Conservation (phyloP, 129 eudicot species). For the carrot (Daucus carota) region DNA sequence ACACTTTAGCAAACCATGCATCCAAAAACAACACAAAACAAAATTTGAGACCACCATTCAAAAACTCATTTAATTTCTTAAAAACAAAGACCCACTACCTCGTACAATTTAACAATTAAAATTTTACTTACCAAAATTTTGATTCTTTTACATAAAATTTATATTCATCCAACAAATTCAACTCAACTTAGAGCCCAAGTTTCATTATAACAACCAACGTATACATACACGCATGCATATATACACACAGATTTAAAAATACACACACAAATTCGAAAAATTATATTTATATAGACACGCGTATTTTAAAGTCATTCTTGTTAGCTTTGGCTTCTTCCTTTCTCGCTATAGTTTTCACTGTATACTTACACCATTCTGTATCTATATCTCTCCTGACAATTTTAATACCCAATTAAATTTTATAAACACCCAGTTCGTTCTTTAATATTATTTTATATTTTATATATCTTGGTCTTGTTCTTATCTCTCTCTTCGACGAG, state of each 20-base stretch:
- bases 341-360: too few relatives aligned
- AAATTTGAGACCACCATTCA: neutral
- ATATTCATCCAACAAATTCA: neutral
- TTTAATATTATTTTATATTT: neutral
- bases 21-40: too few relatives aligned
- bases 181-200: neutral
- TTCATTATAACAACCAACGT: neutral
- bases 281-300: neutral
- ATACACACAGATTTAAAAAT: too few relatives aligned
- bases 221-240: neutral
- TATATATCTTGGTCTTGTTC: neutral
- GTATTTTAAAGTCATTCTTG: too few relatives aligned
- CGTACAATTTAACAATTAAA: neutral
- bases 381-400: neutral
- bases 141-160: too few relatives aligned
- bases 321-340: too few relatives aligned
- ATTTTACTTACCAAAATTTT: neutral
- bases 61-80: too few relatives aligned
- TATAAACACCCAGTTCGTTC: neutral
- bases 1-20: too few relatives aligned
- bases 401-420: neutral
- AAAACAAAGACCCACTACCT: neutral
- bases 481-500: conserved; percentile 26
- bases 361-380: conserved; percentile 1
- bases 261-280: neutral